phyloP scores from a whole-genome alignment of 2,329 filamentous ascomycete genomes.

The Zelopaecilomyces penicillatus region DNA sequence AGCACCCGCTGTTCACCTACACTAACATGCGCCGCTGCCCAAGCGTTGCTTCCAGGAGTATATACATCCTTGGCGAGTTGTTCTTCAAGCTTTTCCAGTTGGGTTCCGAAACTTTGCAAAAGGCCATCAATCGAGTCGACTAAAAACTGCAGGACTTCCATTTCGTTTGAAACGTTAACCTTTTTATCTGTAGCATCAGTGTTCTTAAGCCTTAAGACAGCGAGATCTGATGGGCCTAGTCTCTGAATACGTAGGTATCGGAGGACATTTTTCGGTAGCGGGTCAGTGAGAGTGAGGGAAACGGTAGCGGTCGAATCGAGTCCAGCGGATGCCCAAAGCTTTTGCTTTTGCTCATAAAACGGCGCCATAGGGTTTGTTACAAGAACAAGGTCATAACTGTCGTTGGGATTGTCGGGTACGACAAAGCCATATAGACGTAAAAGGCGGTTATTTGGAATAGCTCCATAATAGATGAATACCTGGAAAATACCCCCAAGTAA shows the following conservation, averaged over 20 bases:
- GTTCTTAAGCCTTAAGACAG: slow-evolving; percentile 15
- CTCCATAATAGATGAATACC: slow-evolving; percentile 24
- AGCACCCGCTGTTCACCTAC: slow-evolving; percentile 25
- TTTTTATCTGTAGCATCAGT: slow-evolving; percentile 16
- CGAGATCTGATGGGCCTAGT: slow-evolving; percentile 20
- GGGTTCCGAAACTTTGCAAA: slow-evolving; percentile 22
- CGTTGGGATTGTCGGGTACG: slow-evolving; percentile 25
- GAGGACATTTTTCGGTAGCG: slow-evolving; percentile 24
- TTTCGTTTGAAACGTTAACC: slow-evolving; percentile 24
- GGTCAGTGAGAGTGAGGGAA: slow-evolving; percentile 23
- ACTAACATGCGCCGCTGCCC: slow-evolving; percentile 25
- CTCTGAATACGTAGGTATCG: slow-evolving; percentile 28
- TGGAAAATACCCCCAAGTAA: background rate
- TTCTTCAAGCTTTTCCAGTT: slow-evolving; percentile 22
- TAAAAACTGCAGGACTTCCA: slow-evolving; percentile 22
- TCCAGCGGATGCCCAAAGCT: slow-evolving; percentile 24
- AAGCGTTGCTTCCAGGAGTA: slow-evolving; percentile 23
- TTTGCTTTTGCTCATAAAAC: slow-evolving; percentile 25
- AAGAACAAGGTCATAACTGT: slow-evolving; percentile 29
- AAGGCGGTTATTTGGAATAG: slow-evolving; percentile 26
- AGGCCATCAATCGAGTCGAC: slow-evolving; percentile 22
- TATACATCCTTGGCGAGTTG: slow-evolving; percentile 22
- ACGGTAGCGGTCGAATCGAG: slow-evolving; percentile 23
- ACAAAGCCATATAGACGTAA: slow-evolving; percentile 30
- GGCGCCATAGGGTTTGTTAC: slow-evolving; percentile 24